Percentiles rank a stretch among this genome's conserved stretches.
phyloP scores from a whole-genome alignment of 2,329 filamentous ascomycete genomes.

The Paraconiothyrium brasiliense region DNA sequence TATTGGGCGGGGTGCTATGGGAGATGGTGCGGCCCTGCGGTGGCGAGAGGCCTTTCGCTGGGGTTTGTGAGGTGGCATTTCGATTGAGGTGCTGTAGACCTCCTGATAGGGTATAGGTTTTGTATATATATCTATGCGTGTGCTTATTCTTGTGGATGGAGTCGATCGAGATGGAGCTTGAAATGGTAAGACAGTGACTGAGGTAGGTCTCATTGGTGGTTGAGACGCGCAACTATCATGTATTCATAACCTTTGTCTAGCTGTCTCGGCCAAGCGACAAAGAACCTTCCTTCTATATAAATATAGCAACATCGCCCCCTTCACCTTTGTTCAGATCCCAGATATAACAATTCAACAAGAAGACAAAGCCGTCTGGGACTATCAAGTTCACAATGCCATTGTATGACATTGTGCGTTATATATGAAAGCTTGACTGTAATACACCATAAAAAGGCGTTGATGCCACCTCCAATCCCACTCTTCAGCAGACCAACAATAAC shows the following conservation, averaged over 20 bases:
- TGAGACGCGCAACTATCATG: neutral
- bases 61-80: neutral
- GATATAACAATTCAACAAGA: neutral
- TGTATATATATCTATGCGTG: neutral
- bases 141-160: neutral
- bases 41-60: neutral
- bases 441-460: neutral
- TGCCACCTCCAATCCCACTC: neutral
- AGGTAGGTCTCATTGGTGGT: neutral
- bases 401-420: neutral
- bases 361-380: neutral
- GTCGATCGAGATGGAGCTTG: neutral
- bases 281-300: neutral
- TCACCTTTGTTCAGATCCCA: neutral
- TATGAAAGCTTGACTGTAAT: neutral
- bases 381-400: neutral
- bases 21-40: neutral
- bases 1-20: conserved; percentile 6
- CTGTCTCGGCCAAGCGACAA: neutral
- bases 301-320: neutral
- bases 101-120: neutral
- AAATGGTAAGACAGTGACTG: neutral
- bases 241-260: neutral
- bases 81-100: neutral
- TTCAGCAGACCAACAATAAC: conserved; percentile 2